Evolutionary conservation across 768 basidiomycete species (phyloP).

Genomic region (Hortiboletus campestris): DNA sequence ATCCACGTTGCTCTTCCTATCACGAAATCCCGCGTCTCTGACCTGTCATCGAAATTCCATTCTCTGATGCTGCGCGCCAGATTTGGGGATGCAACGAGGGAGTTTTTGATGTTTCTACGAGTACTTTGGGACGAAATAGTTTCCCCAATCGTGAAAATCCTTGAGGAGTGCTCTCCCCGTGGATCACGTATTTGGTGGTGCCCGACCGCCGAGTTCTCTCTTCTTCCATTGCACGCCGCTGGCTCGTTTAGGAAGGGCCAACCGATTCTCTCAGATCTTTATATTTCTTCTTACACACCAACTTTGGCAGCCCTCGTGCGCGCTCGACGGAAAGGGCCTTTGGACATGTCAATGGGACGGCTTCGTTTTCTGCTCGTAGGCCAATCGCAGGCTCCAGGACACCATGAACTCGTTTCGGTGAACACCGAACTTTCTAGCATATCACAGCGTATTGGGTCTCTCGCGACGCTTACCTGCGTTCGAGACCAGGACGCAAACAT

Average conservation of each 20-base stretch:
- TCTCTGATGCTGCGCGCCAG: background rate
- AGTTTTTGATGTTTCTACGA: conserved; percentile 4
- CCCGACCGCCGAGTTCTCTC: conserved; percentile 9
- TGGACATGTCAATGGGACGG: background rate
- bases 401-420: background rate
- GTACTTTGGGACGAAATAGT: conserved; percentile 21
- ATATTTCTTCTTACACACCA: background rate
- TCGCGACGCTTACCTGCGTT: background rate
- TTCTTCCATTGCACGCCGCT: conserved; percentile 2
- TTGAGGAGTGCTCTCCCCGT: background rate
- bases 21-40: background rate
- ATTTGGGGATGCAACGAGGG: background rate
- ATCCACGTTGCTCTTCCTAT: background rate
- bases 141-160: conserved; percentile 10
- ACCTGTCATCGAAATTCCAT: background rate
- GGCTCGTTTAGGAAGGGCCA: background rate
- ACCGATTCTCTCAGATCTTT: background rate
- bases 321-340: background rate
- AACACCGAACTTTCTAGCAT: background rate
- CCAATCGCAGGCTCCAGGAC: background rate
- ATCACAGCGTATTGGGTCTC: background rate
- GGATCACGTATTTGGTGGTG: conserved; percentile 16
- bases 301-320: background rate
- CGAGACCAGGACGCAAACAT: background rate
- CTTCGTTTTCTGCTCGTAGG: conserved; percentile 1